These are phyloP conservation scores for Phanerodontia chrysosporium DNA, from an alignment of 768 basidiomycete species.

Conservation along the genomic window DNA sequence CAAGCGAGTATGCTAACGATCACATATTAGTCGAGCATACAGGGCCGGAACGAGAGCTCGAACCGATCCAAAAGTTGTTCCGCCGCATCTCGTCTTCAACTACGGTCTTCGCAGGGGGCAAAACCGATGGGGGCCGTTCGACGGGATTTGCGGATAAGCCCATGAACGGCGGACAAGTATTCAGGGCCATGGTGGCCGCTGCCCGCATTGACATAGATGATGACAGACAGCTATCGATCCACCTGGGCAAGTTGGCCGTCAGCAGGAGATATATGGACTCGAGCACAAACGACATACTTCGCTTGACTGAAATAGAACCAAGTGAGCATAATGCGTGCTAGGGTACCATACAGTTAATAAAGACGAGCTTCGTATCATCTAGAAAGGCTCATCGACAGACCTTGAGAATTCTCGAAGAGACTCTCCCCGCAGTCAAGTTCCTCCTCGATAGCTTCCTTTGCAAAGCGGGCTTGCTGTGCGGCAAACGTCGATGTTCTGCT, in stretches of 20 bases:
- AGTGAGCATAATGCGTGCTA: slow-evolving; percentile 59
- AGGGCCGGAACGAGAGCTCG: background rate
- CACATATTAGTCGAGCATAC: background rate
- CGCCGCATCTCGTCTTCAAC: slow-evolving; percentile 70
- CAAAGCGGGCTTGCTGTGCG: slow-evolving; percentile 56
- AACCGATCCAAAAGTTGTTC: slow-evolving; percentile 58
- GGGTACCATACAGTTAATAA: background rate
- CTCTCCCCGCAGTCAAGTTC: slow-evolving; percentile 48
- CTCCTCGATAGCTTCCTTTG: slow-evolving; percentile 47
- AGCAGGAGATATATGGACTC: too few species aligned
- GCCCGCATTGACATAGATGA: slow-evolving; percentile 56
- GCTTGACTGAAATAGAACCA: slow-evolving; percentile 79
- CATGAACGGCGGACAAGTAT: slow-evolving; percentile 63
- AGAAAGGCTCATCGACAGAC: slow-evolving; percentile 26
- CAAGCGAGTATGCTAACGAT: slow-evolving; percentile 59
- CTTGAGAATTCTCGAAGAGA: slow-evolving; percentile 61
- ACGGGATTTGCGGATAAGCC: slow-evolving; percentile 49
- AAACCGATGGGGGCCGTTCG: slow-evolving; percentile 50
- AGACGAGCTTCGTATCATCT: too few species aligned
- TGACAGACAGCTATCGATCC: slow-evolving; percentile 71
- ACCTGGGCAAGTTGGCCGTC: slow-evolving; percentile 51
- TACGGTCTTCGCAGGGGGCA: slow-evolving; percentile 53
- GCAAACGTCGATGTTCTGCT: slow-evolving; percentile 47
- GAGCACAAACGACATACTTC: too few species aligned
- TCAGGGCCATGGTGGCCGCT: slow-evolving; percentile 62